Evolutionary conservation across 345 rosid genomes (phyloP), one percentile per base, ranked within the genome.

Genomic region (Theobroma cacao): DNA sequence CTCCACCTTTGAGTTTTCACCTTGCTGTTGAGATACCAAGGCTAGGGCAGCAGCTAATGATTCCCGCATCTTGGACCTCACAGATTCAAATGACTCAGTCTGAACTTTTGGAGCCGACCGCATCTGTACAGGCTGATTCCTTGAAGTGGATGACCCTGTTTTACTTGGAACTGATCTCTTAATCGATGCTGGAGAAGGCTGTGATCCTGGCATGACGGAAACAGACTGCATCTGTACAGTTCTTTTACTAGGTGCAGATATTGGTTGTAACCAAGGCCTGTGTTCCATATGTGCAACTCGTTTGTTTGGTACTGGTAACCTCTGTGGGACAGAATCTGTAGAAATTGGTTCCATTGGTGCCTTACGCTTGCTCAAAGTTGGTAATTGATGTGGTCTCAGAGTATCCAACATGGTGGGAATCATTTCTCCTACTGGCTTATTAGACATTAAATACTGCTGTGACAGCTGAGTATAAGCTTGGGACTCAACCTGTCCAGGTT

Each of bases 181-280:
- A 74, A 79, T 84, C 45, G 77, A 83, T 38, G 78, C 71, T 33
- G 87, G 86, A 77, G 72, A 75, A 48, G 63, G 83, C 76, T 84
- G 96, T 52, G 85, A 83, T 67, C 84, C 82, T 3, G 85, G 80
- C 22, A 76, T 58, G 72, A 71, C 82, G n/a, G 85, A 77, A 72
- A 79, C 28, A 7, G 87, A 80, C 53, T 84, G 93, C 75, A 78
- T 64, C 73, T 86, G 86, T 6, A 77, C 60, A 58, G 77, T 64
- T 78, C 38, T 72, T 77, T 74, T 85, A 77, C 80, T 82, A 41
- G 84, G 68, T 33, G 82, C 67, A 53, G 91, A 60, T 33, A 76
- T 72, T 52, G 85, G 92, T 76, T 88, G 91, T 81, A 93, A 81
- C 99, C 98, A 96, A 50, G 98, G 99, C 81, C 95, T 91, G 80